Percentiles rank a stretch among this genome's conserved stretches.
These are phyloP conservation scores for Tulasnella sp. DNA, from an alignment of 768 basidiomycete genomes.

Conservation along the genomic window DNA sequence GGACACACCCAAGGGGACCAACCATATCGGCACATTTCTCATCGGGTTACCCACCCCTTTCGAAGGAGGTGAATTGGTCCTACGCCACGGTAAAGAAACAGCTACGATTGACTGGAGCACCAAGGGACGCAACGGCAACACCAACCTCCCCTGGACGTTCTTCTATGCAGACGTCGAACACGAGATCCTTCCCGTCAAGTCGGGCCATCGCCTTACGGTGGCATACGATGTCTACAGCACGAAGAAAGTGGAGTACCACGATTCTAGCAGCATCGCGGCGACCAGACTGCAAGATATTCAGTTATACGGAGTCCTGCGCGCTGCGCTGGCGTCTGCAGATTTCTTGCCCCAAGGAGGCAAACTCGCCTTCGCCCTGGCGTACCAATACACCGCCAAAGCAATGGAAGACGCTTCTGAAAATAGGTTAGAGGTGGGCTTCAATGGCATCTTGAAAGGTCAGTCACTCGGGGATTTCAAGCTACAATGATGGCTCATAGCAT, in stretches of 20 bases:
- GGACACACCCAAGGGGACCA: slow-evolving; percentile 34
- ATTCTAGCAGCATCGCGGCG: too few relatives aligned
- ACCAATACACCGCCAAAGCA: not conserved
- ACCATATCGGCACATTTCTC: slow-evolving; percentile 43
- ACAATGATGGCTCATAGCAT: not conserved
- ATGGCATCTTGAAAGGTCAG: not conserved
- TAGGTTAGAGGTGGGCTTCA: not conserved
- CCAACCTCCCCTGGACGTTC: slow-evolving; percentile 29
- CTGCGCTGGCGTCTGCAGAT: not conserved
- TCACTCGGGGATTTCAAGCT: not conserved
- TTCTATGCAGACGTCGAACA: slow-evolving; percentile 38
- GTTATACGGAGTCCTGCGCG: not conserved
- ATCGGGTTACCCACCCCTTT: slow-evolving; percentile 38
- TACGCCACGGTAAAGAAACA: slow-evolving; percentile 24
- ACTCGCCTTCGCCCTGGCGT: slow-evolving; percentile 14
- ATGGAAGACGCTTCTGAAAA: not conserved
- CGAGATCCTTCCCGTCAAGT: slow-evolving; percentile 33
- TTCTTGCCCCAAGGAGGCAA: slow-evolving; percentile 14
- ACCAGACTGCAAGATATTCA: too few relatives aligned
- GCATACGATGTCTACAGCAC: slow-evolving; percentile 24
- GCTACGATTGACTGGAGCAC: slow-evolving; percentile 10
- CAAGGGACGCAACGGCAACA: not conserved
- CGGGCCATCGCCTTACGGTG: slow-evolving; percentile 35
- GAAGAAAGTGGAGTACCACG: not conserved
- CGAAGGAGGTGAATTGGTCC: slow-evolving; percentile 34